A percentile compares a stretch with the other conserved stretches of the same genome.
phyloP scores from a whole-genome alignment of 257 asterid species.

The Fraxinus pennsylvanica region DNA sequence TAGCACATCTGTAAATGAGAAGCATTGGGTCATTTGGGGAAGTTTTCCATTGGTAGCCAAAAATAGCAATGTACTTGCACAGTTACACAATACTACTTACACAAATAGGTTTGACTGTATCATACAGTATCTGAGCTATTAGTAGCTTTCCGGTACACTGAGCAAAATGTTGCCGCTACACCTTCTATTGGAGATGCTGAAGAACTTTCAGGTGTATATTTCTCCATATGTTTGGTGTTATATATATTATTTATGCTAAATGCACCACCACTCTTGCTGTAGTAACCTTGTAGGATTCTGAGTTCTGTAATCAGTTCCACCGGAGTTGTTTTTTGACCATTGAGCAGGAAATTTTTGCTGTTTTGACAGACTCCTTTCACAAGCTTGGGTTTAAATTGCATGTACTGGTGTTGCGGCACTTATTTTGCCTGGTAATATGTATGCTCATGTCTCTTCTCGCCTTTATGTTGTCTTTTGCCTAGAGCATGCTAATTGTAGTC shows the following conservation, averaged over 20 bases:
- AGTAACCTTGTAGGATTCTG: slow-evolving; percentile 59
- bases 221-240: background rate
- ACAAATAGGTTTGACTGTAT: background rate
- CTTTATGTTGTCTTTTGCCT: no score
- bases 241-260: background rate
- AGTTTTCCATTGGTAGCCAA: background rate
- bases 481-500: no score
- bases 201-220: slow-evolving; percentile 78
- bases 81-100: background rate
- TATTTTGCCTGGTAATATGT: no score
- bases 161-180: slow-evolving; percentile 95
- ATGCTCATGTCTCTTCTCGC: no score
- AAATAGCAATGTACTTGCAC: background rate
- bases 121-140: background rate
- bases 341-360: no score
- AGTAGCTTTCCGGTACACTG: slow-evolving; percentile 70
- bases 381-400: no score
- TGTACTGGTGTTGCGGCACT: no score
- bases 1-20: slow-evolving; percentile 10
- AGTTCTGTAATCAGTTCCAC: slow-evolving; percentile 67
- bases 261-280: slow-evolving; percentile 27
- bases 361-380: no score
- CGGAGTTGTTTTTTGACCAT: no score
- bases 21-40: background rate
- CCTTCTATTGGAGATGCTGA: slow-evolving; percentile 87